Percentiles rank a stretch among this genome's conserved stretches.
Evolutionary conservation across 352 stramenopile genomes (phyloP).

Genomic region (Globisporangium polare): DNA sequence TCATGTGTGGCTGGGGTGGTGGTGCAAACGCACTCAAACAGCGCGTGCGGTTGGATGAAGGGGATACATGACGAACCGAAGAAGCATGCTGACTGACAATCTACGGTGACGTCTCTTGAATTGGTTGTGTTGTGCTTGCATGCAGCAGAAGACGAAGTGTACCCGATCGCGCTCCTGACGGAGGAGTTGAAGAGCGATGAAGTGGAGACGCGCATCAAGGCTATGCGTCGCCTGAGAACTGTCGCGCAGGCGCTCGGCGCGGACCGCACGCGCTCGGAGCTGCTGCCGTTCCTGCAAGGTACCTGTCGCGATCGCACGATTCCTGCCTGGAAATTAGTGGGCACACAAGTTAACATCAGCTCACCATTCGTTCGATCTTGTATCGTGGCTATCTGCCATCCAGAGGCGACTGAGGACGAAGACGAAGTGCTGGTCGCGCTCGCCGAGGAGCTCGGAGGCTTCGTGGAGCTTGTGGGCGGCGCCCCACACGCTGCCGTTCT

Average conservation of each 20-base stretch:
- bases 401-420: conserved; percentile 88
- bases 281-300: conserved; percentile 89
- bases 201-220: conserved; percentile 91
- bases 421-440: conserved; percentile 93
- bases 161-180: conserved; percentile 88
- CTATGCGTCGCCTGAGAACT: conserved; percentile 90
- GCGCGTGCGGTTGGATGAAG: neutral
- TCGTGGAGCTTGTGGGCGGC: conserved; percentile 88
- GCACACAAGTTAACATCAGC: conserved; percentile 4
- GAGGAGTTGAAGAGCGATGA: conserved; percentile 91
- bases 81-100: neutral
- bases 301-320: conserved; percentile 10
- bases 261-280: conserved; percentile 71
- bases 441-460: conserved; percentile 85
- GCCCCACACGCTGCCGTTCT: conserved; percentile 58
- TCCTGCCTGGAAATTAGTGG: no score
- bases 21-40: no score
- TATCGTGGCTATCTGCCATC: neutral
- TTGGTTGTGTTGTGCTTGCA: no score
- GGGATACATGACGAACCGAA: neutral
- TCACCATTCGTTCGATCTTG: neutral
- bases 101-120: neutral
- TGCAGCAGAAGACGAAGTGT: conserved; percentile 70
- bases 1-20: no score
- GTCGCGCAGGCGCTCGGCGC: conserved; percentile 89